Base-by-base conservation (phyloP, 257 asterid genomes). In the Galeopsis tetrahit region DNA sequence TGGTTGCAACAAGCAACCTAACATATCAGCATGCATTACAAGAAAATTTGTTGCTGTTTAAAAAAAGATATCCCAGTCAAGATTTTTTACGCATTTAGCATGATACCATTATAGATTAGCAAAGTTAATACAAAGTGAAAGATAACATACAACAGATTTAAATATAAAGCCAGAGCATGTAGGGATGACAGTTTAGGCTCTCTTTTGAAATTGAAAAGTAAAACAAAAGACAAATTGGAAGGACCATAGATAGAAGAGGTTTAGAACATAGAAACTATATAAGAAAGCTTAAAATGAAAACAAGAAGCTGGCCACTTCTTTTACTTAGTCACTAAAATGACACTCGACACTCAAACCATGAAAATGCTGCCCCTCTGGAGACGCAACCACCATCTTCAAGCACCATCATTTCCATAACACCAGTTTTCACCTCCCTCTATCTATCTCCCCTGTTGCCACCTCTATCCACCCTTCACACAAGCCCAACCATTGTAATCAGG, bases 371-470 rank as follows among this genome's bases (percentile, higher is more conserved):
- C 74, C 48, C 11, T 7, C 31, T 13, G n/a, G 15, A 42, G 61
- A 35, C 46, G 57, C 58, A 11, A 64, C 44, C 70, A 73, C 66
- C 46, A 11, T 21, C 66, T 39, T 60, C 21, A 4, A 73, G 66
- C 68, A 73, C 32, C 68, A 32, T 32, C 73, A 44, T 17, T 56
- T 28, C 52, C 73, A 74, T 66, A 17, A 10, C 33, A 66, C 60
- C 63, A 74, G 61, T 39, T 63, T 73, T 64, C 15, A 33, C 31
- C 35, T 10, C 11, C 53, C 38, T 21, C n/a, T 15, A 43, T 44
- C 35, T 38, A 17, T 8, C 57, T 38, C 73, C 8, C 17, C 17
- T 15, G 21, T 53, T 56, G 55, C 62, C 53, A 44, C 69, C 68
- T 43, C 28, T 28, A 66, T 56, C 68, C 63, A 62, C 38, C 36